Conservation (phyloP, 192 early-diverging fungal species). For the Backusella morwellensis region DNA sequence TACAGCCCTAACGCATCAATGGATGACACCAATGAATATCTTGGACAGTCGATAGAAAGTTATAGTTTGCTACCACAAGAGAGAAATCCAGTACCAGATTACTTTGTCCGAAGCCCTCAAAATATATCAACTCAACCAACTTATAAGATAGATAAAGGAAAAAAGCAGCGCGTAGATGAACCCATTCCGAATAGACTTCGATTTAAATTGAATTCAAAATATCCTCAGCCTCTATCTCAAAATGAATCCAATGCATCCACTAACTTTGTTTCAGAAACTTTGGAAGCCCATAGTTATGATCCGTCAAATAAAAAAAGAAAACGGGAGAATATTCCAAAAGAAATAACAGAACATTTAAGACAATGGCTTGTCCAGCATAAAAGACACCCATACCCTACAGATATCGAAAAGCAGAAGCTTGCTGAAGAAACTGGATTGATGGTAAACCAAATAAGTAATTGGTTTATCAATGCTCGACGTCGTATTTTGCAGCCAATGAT, state of each 20-base stretch:
- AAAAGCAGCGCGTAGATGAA: neutral
- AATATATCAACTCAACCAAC: neutral
- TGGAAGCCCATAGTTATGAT: neutral
- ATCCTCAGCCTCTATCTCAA: neutral
- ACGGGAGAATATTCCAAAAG: constrained; percentile 44
- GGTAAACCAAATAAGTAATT: constrained; percentile 59
- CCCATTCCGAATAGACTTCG: neutral
- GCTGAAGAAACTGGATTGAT: constrained; percentile 46
- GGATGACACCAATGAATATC: neutral
- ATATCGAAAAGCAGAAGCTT: constrained; percentile 50
- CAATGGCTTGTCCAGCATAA: constrained; percentile 52
- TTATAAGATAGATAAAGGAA: neutral
- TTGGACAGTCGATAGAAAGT: neutral
- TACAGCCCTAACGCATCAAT: neutral
- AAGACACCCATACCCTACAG: constrained; percentile 57
- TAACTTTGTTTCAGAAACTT: neutral
- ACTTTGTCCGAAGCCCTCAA: neutral
- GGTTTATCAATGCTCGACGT: constrained; percentile 63
- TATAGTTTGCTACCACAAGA: neutral
- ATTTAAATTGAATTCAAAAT: neutral
- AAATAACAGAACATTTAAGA: constrained; percentile 42
- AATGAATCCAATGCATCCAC: neutral
- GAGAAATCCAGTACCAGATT: neutral
- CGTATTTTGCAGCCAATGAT: constrained; percentile 54
- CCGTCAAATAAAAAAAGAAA: constrained; percentile 23